phyloP scores from a whole-genome alignment of 306 rosid genomes.

The Gynostemma pentaphyllum region DNA sequence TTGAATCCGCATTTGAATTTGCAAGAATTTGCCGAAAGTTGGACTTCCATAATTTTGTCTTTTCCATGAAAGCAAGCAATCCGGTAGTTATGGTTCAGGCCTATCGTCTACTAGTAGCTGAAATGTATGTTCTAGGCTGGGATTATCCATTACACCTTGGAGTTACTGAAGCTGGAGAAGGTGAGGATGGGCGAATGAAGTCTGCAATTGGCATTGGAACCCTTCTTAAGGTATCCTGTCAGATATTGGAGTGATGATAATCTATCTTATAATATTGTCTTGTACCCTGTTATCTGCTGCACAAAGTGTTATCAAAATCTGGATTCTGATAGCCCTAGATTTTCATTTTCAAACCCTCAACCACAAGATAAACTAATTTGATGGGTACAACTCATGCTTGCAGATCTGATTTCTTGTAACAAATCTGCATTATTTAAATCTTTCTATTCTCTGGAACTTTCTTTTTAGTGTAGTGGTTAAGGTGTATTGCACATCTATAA shows the following conservation, averaged over 20 bases:
- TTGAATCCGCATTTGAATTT: conserved; percentile 98
- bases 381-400: not conserved
- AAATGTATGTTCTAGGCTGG: conserved; percentile 97
- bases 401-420: not conserved
- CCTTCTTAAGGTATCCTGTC: conserved; percentile 74
- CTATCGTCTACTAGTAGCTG: conserved; percentile 86
- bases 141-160: conserved; percentile 97
- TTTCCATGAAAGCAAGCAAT: conserved; percentile 99
- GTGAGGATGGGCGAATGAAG: conserved; percentile 99
- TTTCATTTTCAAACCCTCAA: not conserved
- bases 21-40: conserved; percentile 92
- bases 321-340: not conserved
- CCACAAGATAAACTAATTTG: not conserved
- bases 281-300: conserved; percentile 3
- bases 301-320: conserved; percentile 2
- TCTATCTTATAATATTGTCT: not conserved
- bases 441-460: not conserved
- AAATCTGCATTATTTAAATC: not conserved
- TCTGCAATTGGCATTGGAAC: conserved; percentile 99
- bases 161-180: conserved; percentile 99
- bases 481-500: not conserved
- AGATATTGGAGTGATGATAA: not conserved
- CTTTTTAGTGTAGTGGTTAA: not conserved
- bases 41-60: conserved; percentile 85
- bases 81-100: conserved; percentile 99